Evolutionary conservation across 2,329 filamentous ascomycete genomes (phyloP).

Genomic region (Corynespora cassiicola): DNA sequence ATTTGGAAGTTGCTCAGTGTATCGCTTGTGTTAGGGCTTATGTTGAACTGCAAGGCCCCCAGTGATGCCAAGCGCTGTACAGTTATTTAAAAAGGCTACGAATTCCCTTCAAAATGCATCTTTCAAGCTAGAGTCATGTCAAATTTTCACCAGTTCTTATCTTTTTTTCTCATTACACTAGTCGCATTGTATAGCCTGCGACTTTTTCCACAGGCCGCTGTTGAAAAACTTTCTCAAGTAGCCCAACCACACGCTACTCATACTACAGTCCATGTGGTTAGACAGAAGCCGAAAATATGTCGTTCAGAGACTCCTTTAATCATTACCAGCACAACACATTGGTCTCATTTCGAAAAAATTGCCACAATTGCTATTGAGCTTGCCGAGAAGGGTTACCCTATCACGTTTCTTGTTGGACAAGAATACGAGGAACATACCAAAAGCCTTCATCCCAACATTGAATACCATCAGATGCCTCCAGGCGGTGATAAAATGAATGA

Average conservation of each 20-base stretch:
- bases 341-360: constrained; percentile 30
- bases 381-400: constrained; percentile 48
- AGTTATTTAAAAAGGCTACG: too few species aligned
- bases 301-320: constrained; percentile 28
- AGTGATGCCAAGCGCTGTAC: too few species aligned
- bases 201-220: constrained; percentile 6
- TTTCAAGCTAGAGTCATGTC: too few species aligned
- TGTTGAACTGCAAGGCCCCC: too few species aligned
- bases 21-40: too few species aligned
- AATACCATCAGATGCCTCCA: constrained; percentile 43
- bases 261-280: constrained; percentile 4
- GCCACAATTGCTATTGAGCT: constrained; percentile 46
- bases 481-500: constrained; percentile 25
- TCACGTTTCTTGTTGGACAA: constrained; percentile 51
- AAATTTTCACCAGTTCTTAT: constrained; percentile 10
- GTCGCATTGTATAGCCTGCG: constrained; percentile 13
- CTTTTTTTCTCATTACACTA: constrained; percentile 12
- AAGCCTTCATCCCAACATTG: constrained; percentile 43
- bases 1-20: too few species aligned
- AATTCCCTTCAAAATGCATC: too few species aligned
- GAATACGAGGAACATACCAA: constrained; percentile 45
- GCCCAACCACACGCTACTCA: constrained; percentile 10
- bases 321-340: constrained; percentile 23
- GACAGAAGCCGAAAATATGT: background rate
- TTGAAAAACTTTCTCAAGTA: constrained; percentile 8